Evolutionary conservation across 768 basidiomycete genomes (phyloP).

Genomic region (Mycena polygramma): DNA sequence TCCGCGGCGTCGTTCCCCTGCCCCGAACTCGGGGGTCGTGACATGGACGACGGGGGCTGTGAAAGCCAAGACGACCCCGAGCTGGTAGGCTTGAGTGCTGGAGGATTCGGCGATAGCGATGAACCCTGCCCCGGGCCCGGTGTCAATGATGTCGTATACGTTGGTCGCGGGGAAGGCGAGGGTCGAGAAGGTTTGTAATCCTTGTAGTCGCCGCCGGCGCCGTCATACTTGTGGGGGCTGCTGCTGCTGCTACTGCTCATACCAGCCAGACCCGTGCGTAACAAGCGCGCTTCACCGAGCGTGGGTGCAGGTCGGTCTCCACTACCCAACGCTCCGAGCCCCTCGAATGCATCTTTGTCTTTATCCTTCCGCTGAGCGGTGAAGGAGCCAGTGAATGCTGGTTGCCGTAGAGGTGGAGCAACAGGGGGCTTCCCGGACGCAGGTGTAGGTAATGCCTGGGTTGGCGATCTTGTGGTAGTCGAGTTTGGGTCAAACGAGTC

Average conservation of each 20-base stretch:
- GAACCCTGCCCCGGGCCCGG: slow-evolving; percentile 37
- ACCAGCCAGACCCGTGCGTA: slow-evolving; percentile 78
- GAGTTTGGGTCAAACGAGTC: slow-evolving; percentile 56
- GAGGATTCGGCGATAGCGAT: slow-evolving; percentile 48
- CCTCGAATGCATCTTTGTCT: slow-evolving; percentile 87
- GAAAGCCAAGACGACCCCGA: slow-evolving; percentile 50
- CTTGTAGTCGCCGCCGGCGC: slow-evolving; percentile 47
- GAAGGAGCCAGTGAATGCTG: slow-evolving; percentile 46
- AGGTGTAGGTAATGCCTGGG: slow-evolving; percentile 12
- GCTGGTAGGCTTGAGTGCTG: slow-evolving; percentile 43
- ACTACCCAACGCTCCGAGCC: slow-evolving; percentile 66
- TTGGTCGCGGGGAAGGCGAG: slow-evolving; percentile 52
- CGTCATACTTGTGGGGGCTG: slow-evolving; percentile 29
- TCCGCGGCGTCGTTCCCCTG: slow-evolving; percentile 67
- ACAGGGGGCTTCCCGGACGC: slow-evolving; percentile 40
- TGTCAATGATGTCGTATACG: slow-evolving; percentile 21
- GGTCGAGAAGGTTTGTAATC: slow-evolving; percentile 46
- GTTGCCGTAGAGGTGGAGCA: slow-evolving; percentile 40
- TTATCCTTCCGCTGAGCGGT: slow-evolving; percentile 21
- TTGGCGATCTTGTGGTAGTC: slow-evolving; percentile 27
- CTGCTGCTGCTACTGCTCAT: slow-evolving; percentile 51
- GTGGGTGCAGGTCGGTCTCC: slow-evolving; percentile 70
- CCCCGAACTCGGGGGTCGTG: slow-evolving; percentile 48
- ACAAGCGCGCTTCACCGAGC: slow-evolving; percentile 79
- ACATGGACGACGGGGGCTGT: slow-evolving; percentile 45